Base-by-base conservation (phyloP, 2,329 filamentous ascomycete genomes). In the Colletotrichum destructivum region DNA sequence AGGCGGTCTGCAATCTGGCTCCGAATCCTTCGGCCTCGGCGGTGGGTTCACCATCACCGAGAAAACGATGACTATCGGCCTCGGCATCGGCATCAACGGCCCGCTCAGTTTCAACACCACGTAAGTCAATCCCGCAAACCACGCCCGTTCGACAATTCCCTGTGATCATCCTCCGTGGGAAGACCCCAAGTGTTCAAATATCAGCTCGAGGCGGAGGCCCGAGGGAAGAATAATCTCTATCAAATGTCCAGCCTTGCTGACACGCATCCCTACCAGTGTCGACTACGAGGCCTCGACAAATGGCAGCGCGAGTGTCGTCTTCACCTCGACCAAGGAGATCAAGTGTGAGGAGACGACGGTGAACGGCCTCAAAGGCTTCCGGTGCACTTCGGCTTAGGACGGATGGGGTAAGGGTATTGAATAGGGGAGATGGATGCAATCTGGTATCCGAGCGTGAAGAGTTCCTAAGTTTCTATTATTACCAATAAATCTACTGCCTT, bases 281-380 rank as follows among this genome's bases (percentile, higher is more conserved):
- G 44, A 31, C 44, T 71, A 63, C 15, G 59, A 69, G 44, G 69
- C 65, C 4, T 71, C 69, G 9, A 71, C 65, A 0, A 69, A 71
- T 40, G 69, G 69, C 6, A 69, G 23, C 6, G 65, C 62, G 2
- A 72, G 54, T 38, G 9, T 72, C n/a, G 18, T 55, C 6, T 72
- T 72, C 31, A 64, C 69, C 12, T 60, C 69, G 26, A 72, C 65
- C 4, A 60, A 46, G 18, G 18, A 54, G 16, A 49, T 72, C 52
- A 72, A 52, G 60, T 72, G 69, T n/a, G 54, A 72, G 54, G 59
- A 72, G 47, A 64, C 65, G 38, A 69, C 66, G 2, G 69, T 69
- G 15, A 21, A 72, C 35, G 69, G 69, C 11, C 38, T 72, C 21
- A 69, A 63, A 60, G 69, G 69, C 38, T 66, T 69, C 47, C 57